A percentile compares a stretch with the other conserved stretches of the same genome.
These are phyloP conservation scores for Penicillium odoratum DNA, from an alignment of 495 filamentous ascomycete species.

Conservation along the genomic window DNA sequence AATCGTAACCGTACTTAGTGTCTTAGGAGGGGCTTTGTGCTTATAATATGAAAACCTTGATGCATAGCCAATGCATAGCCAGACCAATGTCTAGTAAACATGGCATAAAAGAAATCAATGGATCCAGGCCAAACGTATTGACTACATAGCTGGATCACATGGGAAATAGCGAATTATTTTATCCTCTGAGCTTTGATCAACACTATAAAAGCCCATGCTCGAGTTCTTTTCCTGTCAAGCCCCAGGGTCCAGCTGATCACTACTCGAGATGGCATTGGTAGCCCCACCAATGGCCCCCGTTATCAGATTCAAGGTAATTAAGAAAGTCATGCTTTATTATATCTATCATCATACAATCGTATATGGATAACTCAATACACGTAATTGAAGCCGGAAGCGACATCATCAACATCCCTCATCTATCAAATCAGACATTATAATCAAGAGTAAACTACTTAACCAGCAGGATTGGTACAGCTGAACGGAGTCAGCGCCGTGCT, in stretches of 20 bases:
- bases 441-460: slow-evolving; percentile 2
- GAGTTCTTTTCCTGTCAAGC: not conserved
- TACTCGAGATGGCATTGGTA: not conserved
- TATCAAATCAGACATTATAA: not conserved
- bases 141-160: no score
- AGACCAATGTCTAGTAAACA: no score
- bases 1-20: slow-evolving; percentile 6
- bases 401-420: not conserved
- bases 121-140: no score
- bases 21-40: not conserved
- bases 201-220: not conserved
- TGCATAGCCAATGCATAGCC: no score
- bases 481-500: slow-evolving; percentile 15
- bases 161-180: no score
- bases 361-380: not conserved
- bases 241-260: not conserved
- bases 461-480: slow-evolving; percentile 21
- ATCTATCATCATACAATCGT: not conserved
- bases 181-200: no score
- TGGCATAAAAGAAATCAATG: no score
- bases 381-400: not conserved
- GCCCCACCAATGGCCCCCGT: no score
- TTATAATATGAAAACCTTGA: no score
- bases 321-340: not conserved
- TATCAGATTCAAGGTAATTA: not conserved